Base-by-base conservation (phyloP, 1,284 basidiomycete genomes). In the Mycena sp. region DNA sequence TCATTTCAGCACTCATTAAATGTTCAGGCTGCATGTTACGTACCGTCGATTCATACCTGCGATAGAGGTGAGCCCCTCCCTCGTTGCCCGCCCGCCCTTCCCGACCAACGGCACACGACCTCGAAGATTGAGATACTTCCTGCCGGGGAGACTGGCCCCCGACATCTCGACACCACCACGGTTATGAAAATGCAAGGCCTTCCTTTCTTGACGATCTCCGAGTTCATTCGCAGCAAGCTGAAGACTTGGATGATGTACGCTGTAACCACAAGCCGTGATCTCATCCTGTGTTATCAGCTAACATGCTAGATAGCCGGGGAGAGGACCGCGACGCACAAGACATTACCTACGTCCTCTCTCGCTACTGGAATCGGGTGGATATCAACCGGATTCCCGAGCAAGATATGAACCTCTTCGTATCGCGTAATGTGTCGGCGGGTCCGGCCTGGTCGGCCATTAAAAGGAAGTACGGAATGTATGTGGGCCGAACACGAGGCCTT, bases 351-450 rank as follows among this genome's bases (percentile, higher is more conserved):
- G 81, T 85, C 48, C 77, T 93, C 67, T 81, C 84, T 62, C 85
- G 85, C 58, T 91, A 89, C 71, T 92, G 91, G 91, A 88, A 89
- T 71, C 82, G 83, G 53, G 85, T 93, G 62, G 91, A 93, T 74
- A 87, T 92, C 70, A 93, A 93, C 72, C 88, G 91, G 68, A 88
- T 93, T 65, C 87, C 88, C 26, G 91, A 93, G 74, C 84, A 87
- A 62, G 91, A 93, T 72, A 93, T 93, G 91, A 86, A 85, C 61
- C 81, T 84, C 28, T 92, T 93, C 70, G 87, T 89, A 28, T 72
- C 79, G 17, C 79, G 78, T 38, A 82, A 90, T 69, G 74, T 81
- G 38, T 76, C 81, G 14, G 88, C 83, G 35, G 85, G 82, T 7
- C 82, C 88, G 26, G 87, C 87, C 10, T 93, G 91, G 91, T 76